Base-by-base conservation (phyloP, 1,139 yeast genomes). In the Scheffersomyces titani region DNA sequence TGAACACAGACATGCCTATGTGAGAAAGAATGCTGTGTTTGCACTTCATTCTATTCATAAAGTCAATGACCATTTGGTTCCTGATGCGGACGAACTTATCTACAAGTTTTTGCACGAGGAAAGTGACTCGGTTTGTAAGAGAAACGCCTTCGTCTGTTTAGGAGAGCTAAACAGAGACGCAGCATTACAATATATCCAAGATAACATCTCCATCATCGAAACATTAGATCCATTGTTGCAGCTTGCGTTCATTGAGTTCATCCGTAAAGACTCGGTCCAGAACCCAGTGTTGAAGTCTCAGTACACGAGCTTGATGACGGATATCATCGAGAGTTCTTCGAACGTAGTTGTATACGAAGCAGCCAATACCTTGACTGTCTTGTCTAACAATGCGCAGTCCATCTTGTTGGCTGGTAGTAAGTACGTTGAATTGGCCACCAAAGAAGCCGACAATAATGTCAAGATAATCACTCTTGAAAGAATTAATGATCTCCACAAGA, bases 1-100 rank as follows among this genome's bases (percentile, higher is more conserved):
- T 65, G 97, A 90, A 64, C 97, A 96, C 74, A 90, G 99, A 66
- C 98, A 94, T 73, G 97, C 99, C 9, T 96, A 96, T 70, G 99
- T 96, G 60, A 88, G 99, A 71, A 96, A 96, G 74, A 94, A 96
- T 71, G 99, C 99, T 9, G 94, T 92, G 47, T 89, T 94, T 73
- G 97, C 98, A 47, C 87, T 94, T 59, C 86, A 84, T 68, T 87
- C 97, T 36, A 91, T 96, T 66, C 89, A 84, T 72, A 83, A 87
- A 68, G 96, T 92, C 49, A 87, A 96, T 51, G 90, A 88, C 51
- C 96, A 90, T 72, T 84, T 96, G 71, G 85, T 92, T 54, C 99
- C 99, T 6, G 99, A 96, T 76, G 97, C 98, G 19, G 89, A 93
- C 56, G 97, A 91, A 64, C 82, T 93, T 63, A 82, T 94, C 64